Conservation (phyloP, 2,329 filamentous ascomycete species). For the Cercospora sesami region DNA sequence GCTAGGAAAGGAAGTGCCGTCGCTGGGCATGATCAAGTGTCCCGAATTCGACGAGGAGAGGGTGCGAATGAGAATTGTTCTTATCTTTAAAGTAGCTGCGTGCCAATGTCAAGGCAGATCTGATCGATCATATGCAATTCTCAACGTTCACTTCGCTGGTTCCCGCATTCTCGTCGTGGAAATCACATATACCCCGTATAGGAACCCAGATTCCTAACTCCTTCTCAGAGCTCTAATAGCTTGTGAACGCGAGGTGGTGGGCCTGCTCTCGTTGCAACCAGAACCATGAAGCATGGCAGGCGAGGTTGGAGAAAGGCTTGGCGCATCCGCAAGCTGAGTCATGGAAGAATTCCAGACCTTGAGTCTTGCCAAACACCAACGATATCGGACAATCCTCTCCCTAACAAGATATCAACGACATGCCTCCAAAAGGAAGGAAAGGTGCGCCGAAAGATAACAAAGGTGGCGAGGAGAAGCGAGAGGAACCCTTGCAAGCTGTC, state of each 20-base stretch:
- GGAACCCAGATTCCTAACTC: too few species aligned
- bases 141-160: neutral
- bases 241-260: neutral
- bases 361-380: neutral
- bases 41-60: neutral
- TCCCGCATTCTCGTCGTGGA: neutral
- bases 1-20: constrained; percentile 4
- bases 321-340: constrained; percentile 1
- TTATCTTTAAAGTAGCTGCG: neutral
- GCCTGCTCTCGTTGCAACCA: neutral
- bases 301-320: neutral
- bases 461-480: constrained; percentile 56
- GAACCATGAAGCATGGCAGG: neutral
- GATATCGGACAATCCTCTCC: neutral
- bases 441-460: constrained; percentile 43
- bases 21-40: constrained; percentile 1
- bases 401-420: constrained; percentile 31
- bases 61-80: neutral
- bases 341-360: constrained; percentile 13
- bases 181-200: too few species aligned
- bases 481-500: constrained; percentile 64
- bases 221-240: neutral
- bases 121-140: neutral
- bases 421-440: constrained; percentile 53
- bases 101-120: neutral